These are phyloP conservation scores for Fomitiporia mediterranea DNA, from an alignment of 1,284 basidiomycete genomes.

Conservation along the genomic window DNA sequence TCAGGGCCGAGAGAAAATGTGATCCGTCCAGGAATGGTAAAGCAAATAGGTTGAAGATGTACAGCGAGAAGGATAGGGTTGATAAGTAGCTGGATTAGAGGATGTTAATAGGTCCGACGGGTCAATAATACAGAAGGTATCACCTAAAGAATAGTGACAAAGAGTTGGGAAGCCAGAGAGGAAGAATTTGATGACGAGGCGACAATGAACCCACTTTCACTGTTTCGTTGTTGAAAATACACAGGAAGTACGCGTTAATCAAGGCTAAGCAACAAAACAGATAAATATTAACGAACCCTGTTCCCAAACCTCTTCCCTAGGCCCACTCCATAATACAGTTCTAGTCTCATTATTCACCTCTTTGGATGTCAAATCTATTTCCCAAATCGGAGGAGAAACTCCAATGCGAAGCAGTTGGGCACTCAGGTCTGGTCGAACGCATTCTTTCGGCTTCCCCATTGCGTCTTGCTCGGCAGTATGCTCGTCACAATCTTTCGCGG, in stretches of 20 bases:
- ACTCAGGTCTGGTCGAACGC: slow-evolving; percentile 43
- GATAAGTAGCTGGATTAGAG: slow-evolving; percentile 48
- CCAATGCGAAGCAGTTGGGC: slow-evolving; percentile 48
- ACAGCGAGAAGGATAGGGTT: slow-evolving; percentile 61
- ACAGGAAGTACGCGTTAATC: too few species aligned
- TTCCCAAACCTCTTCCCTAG: slow-evolving; percentile 58
- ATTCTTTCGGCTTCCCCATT: slow-evolving; percentile 25
- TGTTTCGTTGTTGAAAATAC: slow-evolving; percentile 27
- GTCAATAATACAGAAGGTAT: slow-evolving; percentile 25
- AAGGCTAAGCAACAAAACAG: background rate
- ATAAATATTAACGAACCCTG: slow-evolving; percentile 46
- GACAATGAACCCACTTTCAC: slow-evolving; percentile 50
- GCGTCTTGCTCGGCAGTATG: slow-evolving; percentile 21
- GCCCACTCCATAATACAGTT: slow-evolving; percentile 64
- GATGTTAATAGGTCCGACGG: slow-evolving; percentile 3
- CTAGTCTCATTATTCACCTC: slow-evolving; percentile 24
- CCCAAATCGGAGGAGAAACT: slow-evolving; percentile 24
- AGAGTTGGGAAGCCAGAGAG: slow-evolving; percentile 38
- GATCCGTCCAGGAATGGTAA: slow-evolving; percentile 59
- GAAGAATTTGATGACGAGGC: slow-evolving; percentile 43
- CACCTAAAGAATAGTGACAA: slow-evolving; percentile 44
- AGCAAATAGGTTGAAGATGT: slow-evolving; percentile 68
- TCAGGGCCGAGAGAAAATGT: slow-evolving; percentile 40
- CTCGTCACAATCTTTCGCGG: slow-evolving; percentile 34
- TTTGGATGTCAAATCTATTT: slow-evolving; percentile 6